A percentile compares a stretch with the other conserved stretches of the same genome.
phyloP scores from a whole-genome alignment of 371 early-diverging fungal species.

The Batkoa obscura region DNA sequence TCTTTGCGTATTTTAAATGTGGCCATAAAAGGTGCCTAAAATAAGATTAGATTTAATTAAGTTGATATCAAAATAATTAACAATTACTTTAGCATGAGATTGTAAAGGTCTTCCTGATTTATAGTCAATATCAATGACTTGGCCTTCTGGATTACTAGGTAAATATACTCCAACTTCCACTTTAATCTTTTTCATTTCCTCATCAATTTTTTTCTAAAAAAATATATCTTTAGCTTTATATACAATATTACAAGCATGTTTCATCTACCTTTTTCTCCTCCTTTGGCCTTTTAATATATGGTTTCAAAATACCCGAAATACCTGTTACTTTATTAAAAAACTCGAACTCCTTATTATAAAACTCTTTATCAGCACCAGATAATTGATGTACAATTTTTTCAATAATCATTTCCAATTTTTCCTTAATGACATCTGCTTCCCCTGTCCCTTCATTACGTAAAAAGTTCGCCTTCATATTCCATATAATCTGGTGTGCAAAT shows the following conservation, averaged over 20 bases:
- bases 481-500: slow-evolving; percentile 98
- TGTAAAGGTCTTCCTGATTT: slow-evolving; percentile 91
- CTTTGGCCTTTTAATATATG: slow-evolving; percentile 79
- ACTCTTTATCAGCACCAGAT: slow-evolving; percentile 65
- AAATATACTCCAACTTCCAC: slow-evolving; percentile 96
- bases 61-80: neutral
- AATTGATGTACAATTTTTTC: slow-evolving; percentile 50
- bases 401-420: slow-evolving; percentile 70
- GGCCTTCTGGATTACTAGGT: slow-evolving; percentile 93
- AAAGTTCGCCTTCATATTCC: slow-evolving; percentile 99
- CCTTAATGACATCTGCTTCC: slow-evolving; percentile 66
- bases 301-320: slow-evolving; percentile 93
- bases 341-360: slow-evolving; percentile 84
- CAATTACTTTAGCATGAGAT: slow-evolving; percentile 81
- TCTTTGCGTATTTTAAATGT: slow-evolving; percentile 78
- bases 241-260: neutral
- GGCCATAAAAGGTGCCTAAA: slow-evolving; percentile 95
- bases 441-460: slow-evolving; percentile 64
- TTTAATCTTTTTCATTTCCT: slow-evolving; percentile 83
- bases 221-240: too few relatives aligned
- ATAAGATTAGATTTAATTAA: too few relatives aligned
- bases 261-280: slow-evolving; percentile 71
- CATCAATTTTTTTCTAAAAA: slow-evolving; percentile 65
- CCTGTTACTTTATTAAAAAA: slow-evolving; percentile 91
- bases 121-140: slow-evolving; percentile 87